phyloP scores from a whole-genome alignment of 202 grass and related monocot genomes.

The Cymbopogon flexuosus region DNA sequence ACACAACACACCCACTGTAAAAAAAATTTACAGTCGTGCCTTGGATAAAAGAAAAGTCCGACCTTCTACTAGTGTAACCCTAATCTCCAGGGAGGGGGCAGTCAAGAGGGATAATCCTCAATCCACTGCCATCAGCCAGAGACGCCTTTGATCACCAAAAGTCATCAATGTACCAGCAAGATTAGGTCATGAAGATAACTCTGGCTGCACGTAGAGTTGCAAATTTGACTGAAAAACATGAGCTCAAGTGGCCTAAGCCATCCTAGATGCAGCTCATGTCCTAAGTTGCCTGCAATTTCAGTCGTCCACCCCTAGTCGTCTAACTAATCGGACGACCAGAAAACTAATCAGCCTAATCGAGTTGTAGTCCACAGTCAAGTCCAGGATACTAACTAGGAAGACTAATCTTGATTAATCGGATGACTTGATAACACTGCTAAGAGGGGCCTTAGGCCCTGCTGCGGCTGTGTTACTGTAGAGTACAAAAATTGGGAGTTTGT shows the following conservation, averaged over 20 bases:
- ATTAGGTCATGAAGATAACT: neutral
- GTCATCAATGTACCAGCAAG: no score
- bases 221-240: neutral
- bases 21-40: no score
- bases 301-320: neutral
- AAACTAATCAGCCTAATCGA: neutral
- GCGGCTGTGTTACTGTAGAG: no score
- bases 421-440: neutral
- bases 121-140: no score
- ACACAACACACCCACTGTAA: no score
- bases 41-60: no score
- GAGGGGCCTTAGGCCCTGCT: neutral
- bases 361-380: neutral
- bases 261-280: neutral
- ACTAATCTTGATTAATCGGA: neutral
- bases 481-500: neutral
- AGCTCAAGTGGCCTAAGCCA: neutral
- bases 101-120: no score
- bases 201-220: neutral
- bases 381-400: neutral
- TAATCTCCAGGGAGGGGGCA: no score
- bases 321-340: neutral
- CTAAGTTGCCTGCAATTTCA: neutral
- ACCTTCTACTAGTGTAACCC: no score
- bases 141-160: no score